Evolutionary conservation across 352 stramenopile species (phyloP).

Genomic region (Pseudoperonospora humuli): DNA sequence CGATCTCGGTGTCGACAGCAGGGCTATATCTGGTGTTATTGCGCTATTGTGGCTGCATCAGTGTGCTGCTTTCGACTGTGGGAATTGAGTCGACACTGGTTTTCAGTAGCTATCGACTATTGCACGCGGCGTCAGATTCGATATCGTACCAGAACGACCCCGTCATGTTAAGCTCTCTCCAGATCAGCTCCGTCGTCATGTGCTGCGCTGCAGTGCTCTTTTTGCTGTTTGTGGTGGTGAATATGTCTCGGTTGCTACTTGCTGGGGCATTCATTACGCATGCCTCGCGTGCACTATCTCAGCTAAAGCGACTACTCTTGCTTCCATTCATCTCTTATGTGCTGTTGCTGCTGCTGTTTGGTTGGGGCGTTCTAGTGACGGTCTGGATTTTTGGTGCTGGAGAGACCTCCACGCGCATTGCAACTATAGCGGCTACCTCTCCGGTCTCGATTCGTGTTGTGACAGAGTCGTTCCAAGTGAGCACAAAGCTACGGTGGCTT

Average conservation of each 20-base stretch:
- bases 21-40: constrained; percentile 60
- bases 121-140: constrained; percentile 42
- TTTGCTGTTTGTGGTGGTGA: constrained; percentile 49
- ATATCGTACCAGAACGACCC: constrained; percentile 50
- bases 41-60: constrained; percentile 66
- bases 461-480: constrained; percentile 62
- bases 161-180: constrained; percentile 57
- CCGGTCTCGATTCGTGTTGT: constrained; percentile 45
- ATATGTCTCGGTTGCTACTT: constrained; percentile 57
- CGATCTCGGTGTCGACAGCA: constrained; percentile 47
- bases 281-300: constrained; percentile 49
- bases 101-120: constrained; percentile 54
- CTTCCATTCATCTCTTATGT: constrained; percentile 63
- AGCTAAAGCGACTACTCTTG: constrained; percentile 59
- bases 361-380: constrained; percentile 63
- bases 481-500: constrained; percentile 58
- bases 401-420: constrained; percentile 45
- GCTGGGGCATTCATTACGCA: constrained; percentile 75
- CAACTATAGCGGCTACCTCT: constrained; percentile 39
- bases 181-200: constrained; percentile 49
- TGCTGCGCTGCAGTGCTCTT: constrained; percentile 60
- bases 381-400: constrained; percentile 72
- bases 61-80: constrained; percentile 54
- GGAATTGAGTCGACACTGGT: constrained; percentile 53
- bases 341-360: constrained; percentile 61